Base-by-base conservation (phyloP, 768 basidiomycete genomes). In the Kwoniella sp. region DNA sequence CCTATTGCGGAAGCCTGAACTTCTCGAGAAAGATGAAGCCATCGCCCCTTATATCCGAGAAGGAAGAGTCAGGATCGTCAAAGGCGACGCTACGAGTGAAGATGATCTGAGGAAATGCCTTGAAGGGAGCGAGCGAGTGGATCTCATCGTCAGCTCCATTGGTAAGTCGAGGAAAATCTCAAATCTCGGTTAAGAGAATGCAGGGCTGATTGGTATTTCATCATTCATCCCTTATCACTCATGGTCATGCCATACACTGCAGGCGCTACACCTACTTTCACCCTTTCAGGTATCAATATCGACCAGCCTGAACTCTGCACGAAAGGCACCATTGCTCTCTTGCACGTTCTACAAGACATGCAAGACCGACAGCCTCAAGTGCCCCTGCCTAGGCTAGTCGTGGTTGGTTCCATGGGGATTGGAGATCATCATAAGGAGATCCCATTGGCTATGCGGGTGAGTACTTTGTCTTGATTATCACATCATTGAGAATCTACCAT, bases 231-330 rank as follows among this genome's bases (percentile, higher is more conserved):
- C n/a, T n/a, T n/a, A n/a, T n/a, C n/a, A n/a, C n/a, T n/a, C n/a
- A n/a, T n/a, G n/a, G n/a, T n/a, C n/a, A n/a, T 44, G 40, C 24
- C 25, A 48, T 27, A 46, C 44, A 8, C 2, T 25, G 57, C 40
- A 69, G 64, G 65, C 50, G 54, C 49, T n/a, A 25, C 58, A 15
- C 58, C 60, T 25, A 22, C 21, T 46, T 26, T 69, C 47, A 62
- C 59, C 13, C 36, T 53, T 12, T n/a, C 29, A 21, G 68, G 68
- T 1, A 52, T 66, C 53, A 46, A 56, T 21, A 62, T 69, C n/a
- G 64, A 65, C 40, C 64, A 66, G 44, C 68, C 68, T 22, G 58
- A 55, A 9, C 40, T 69, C 29, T 66, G 64, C 50, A 69, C 58
- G 8, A 17, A 58, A 15, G 60, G 65, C 17, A 36, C 61, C 1